phyloP scores from a whole-genome alignment of 805 yeast genomes.

The Candida hungchunana region DNA sequence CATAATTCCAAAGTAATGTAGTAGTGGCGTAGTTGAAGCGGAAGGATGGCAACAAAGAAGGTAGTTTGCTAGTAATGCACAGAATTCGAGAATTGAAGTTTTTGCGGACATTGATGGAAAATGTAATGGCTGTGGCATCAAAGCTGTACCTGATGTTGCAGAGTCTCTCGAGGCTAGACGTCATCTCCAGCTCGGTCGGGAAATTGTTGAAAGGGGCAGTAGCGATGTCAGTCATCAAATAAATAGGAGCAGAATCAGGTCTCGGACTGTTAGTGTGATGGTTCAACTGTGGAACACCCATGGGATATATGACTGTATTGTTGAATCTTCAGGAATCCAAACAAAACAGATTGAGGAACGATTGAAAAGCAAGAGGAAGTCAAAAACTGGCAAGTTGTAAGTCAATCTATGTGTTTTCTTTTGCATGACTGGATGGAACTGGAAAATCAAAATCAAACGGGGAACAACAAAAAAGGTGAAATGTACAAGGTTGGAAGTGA shows the following conservation, averaged over 20 bases:
- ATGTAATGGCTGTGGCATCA: neutral
- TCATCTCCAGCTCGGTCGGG: neutral
- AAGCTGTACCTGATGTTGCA: too few relatives aligned
- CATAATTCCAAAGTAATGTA: neutral
- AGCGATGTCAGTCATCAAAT: too few relatives aligned
- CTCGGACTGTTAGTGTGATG: neutral
- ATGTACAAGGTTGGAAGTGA: conserved; percentile 9
- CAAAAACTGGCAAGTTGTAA: conserved; percentile 3
- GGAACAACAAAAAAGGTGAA: neutral
- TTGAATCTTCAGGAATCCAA: neutral
- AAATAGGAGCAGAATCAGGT: neutral
- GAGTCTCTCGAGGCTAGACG: too few relatives aligned
- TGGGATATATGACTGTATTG: conserved; percentile 4
- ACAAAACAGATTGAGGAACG: too few relatives aligned
- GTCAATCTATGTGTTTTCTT: conserved; percentile 1
- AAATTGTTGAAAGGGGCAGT: too few relatives aligned
- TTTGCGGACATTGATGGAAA: neutral
- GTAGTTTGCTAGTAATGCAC: conserved; percentile 11
- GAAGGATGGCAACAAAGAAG: conserved; percentile 2
- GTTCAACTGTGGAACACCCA: conserved; percentile 1
- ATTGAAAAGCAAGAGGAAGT: too few relatives aligned
- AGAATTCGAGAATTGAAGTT: conserved; percentile 6
- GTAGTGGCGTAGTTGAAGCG: neutral
- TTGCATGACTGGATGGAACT: too few relatives aligned
- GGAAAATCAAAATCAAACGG: neutral